A percentile compares a stretch with the other conserved stretches of the same genome.
Evolutionary conservation across 2,329 filamentous ascomycete genomes (phyloP).

Genomic region (Aspergillus spinulosporus): DNA sequence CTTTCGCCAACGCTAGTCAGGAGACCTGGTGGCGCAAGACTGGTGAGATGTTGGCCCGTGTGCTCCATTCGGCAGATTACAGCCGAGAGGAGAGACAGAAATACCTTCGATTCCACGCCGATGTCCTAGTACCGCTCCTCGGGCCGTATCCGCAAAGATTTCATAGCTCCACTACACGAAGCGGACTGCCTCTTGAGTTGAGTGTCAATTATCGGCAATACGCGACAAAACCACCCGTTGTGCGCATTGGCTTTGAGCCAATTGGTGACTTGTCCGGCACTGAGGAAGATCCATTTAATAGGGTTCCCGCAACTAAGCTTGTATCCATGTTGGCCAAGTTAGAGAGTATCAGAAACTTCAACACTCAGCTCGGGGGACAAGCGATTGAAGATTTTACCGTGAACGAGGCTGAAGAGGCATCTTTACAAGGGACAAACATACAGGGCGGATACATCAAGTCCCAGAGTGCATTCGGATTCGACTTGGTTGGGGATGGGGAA

Average conservation of each 20-base stretch:
- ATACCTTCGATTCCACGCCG: conserved; percentile 7
- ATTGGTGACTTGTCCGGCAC: conserved; percentile 11
- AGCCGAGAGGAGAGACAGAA: neutral
- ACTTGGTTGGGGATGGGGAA: conserved; percentile 7
- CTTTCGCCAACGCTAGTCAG: neutral
- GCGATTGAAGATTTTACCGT: too few relatives aligned
- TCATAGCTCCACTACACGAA: conserved; percentile 20
- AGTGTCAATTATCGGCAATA: conserved; percentile 24
- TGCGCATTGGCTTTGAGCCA: conserved; percentile 20
- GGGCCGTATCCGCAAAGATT: conserved; percentile 19
- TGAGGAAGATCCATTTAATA: neutral
- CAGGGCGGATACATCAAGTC: conserved; percentile 6
- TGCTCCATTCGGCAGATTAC: conserved; percentile 5
- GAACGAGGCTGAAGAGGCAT: neutral
- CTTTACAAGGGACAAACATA: neutral
- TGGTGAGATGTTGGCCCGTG: conserved; percentile 1
- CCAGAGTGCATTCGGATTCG: conserved; percentile 23
- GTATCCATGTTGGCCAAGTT: neutral
- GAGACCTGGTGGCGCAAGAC: neutral
- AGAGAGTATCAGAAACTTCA: neutral
- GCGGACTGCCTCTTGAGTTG: conserved; percentile 23
- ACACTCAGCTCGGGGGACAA: too few relatives aligned
- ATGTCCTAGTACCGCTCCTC: conserved; percentile 14
- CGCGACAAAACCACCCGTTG: conserved; percentile 3
- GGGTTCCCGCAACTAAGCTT: neutral